Base-by-base conservation (phyloP, 345 rosid species). In the Corchorus olitorius region DNA sequence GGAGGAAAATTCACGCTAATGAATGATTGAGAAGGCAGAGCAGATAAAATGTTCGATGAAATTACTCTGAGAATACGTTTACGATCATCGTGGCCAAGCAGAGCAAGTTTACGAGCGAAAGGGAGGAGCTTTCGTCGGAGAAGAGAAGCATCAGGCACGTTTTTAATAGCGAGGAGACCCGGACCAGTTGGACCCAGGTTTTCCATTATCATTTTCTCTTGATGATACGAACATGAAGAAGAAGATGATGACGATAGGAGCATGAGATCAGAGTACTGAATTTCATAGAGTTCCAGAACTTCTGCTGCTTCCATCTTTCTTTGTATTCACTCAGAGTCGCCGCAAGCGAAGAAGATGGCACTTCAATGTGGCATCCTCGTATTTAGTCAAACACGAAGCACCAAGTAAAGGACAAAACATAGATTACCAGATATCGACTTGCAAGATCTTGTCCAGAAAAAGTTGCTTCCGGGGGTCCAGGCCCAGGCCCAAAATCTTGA, bases 131-230 rank as follows among this genome's bases (percentile, higher is more conserved):
- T 82, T 17, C 80, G 87, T 77, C 97, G 93, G 61, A 90, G 91
- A 17, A 83, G 16, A 77, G 87, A 79, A 74, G 84, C 87, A 43
- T 81, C 81, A 17, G 90, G 89, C 70, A 93, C 86, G 45, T 83
- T 89, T 54, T 87, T 83, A 78, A 96, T 49, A 52, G 92, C 86
- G 66, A 93, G 88, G 13, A 93, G 86, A 11, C 94, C 98, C 0
- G 97, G 92, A 56, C 98, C 97, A 4, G 53, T 60, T 2, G 92
- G 94, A 59, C 97, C 98, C 1, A 96, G 85, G 72, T 87, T 86
- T 82, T 89, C 91, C 90, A 89, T 80, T 67, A 95, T 74, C 48
- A 64, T 76, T 56, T 66, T 76, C 82, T 65, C 69, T 22, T 12
- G 52, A 64, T 92, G 92, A 58, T 79, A 39, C 35, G 76, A 19